These are phyloP conservation scores for Fusarium falciforme DNA, from an alignment of 2,329 filamentous ascomycete genomes.

Conservation along the genomic window DNA sequence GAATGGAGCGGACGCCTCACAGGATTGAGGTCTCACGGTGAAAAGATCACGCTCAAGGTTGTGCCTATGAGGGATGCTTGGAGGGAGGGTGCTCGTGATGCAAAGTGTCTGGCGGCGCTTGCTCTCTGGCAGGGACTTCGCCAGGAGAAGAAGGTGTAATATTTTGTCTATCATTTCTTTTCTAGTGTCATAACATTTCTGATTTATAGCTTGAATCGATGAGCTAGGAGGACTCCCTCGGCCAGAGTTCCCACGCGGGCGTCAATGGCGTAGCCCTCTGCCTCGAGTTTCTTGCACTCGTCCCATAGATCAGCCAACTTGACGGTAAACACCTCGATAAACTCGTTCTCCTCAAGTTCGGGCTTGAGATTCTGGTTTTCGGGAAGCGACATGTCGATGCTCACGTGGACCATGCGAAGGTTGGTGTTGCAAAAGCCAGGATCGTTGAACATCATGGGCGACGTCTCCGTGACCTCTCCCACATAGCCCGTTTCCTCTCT, in stretches of 20 bases:
- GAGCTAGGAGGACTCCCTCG: slow-evolving; percentile 81
- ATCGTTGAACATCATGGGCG: slow-evolving; percentile 75
- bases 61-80: slow-evolving; percentile 68
- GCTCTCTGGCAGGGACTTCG: slow-evolving; percentile 69
- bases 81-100: slow-evolving; percentile 67
- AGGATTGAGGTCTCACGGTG: slow-evolving; percentile 67
- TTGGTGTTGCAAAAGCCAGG: slow-evolving; percentile 76
- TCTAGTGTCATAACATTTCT: not conserved
- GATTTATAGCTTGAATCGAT: slow-evolving; percentile 57
- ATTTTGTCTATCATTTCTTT: not conserved
- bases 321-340: slow-evolving; percentile 82
- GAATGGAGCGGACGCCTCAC: slow-evolving; percentile 69
- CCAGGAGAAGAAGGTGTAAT: slow-evolving; percentile 57
- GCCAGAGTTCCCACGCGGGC: slow-evolving; percentile 81
- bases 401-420: slow-evolving; percentile 77
- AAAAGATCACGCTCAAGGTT: slow-evolving; percentile 71
- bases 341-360: slow-evolving; percentile 81
- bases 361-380: slow-evolving; percentile 78
- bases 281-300: slow-evolving; percentile 74
- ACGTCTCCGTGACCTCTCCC: slow-evolving; percentile 65
- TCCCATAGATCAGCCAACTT: slow-evolving; percentile 73
- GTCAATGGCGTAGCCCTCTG: slow-evolving; percentile 81
- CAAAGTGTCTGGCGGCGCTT: slow-evolving; percentile 69
- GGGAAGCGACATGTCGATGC: slow-evolving; percentile 74
- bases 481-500: slow-evolving; percentile 76